Evolutionary conservation across 345 rosid species (phyloP), one percentile per base, ranked within the genome.

Genomic region (Barbarea vulgaris): DNA sequence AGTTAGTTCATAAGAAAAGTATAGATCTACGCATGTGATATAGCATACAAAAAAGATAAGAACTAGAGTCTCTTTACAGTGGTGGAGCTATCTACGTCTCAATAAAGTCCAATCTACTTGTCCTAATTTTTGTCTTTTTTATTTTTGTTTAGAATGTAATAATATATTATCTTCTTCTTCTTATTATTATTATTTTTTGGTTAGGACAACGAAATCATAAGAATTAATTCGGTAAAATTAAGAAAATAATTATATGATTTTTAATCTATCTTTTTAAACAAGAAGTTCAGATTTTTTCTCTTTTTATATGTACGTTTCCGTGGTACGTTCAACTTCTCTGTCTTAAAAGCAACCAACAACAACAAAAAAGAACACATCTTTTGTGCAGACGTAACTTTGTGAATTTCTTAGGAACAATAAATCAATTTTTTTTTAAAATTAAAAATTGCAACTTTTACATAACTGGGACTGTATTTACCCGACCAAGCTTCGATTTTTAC

Each of bases 1-100:
- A 53, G 64, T 69, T 51, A 17, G 70, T 77, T 70, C 34, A 54
- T 47, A n/a, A 13, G 61, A 64, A 63, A 18, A 59, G 67, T 77
- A 15, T 44, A 77, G 80, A 77, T 77, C 80, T 71, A 64, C 15
- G 46, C 72, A 77, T 70, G 66, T 77, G 80, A 46, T 30, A 4
- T 27, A 9, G 21, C 19, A 33, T n/a, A 63, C 19, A 64, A 54
- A 14, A 63, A 64, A 63, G 58, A 62, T 68, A 77, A 76, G 42
- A 36, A 27, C 41, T 13, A 63, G 58, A 33, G 60, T 56, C 27
- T 54, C 11, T 47, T 50, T 63, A 27, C 21, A 71, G 56, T 71
- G 76, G 70, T 54, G 80, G 76, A 77, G 76, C 70, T 69, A 42
- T 12, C 58, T 62, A 59, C 52, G 61, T 59, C 48, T 47, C 72